A percentile compares a stretch with the other conserved stretches of the same genome.
phyloP scores from a whole-genome alignment of 768 basidiomycete genomes.

The Suillus paluster region DNA sequence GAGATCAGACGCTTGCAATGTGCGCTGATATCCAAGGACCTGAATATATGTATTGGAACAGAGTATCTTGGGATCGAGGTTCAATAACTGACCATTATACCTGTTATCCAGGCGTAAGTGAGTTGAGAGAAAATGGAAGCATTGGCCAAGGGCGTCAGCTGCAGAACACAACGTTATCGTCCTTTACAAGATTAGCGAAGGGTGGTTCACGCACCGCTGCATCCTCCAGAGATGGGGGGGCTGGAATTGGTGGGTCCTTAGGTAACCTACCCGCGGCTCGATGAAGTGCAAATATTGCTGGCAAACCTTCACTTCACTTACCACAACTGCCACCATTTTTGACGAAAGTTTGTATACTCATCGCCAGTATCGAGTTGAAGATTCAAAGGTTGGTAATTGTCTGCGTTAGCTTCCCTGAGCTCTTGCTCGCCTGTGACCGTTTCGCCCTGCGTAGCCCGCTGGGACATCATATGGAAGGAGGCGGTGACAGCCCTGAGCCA shows the following conservation, averaged over 20 bases:
- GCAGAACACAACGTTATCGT: not conserved
- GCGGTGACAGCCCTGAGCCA: too few relatives aligned
- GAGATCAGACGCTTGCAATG: constrained; percentile 74
- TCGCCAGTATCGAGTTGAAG: constrained; percentile 47
- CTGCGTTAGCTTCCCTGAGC: not conserved
- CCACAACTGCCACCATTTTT: constrained; percentile 62
- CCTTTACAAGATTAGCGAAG: not conserved
- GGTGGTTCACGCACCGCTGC: constrained; percentile 43
- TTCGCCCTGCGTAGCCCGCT: not conserved
- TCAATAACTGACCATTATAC: constrained; percentile 51
- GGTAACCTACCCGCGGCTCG: constrained; percentile 51
- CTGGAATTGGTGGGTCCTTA: constrained; percentile 56
- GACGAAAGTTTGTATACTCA: constrained; percentile 43
- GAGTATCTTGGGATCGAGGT: not conserved
- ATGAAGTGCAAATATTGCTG: not conserved
- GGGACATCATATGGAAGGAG: not conserved
- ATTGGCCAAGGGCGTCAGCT: constrained; percentile 60
- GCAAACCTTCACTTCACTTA: constrained; percentile 24
- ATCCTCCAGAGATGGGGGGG: constrained; percentile 56
- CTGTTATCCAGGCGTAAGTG: constrained; percentile 69
- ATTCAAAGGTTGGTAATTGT: constrained; percentile 1
- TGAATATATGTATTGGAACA: constrained; percentile 19
- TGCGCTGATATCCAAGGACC: constrained; percentile 70
- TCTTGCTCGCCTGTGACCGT: not conserved
- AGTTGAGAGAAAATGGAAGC: constrained; percentile 65